phyloP scores from a whole-genome alignment of 495 filamentous ascomycete species.

The Paragyromitra xinjiangensis region DNA sequence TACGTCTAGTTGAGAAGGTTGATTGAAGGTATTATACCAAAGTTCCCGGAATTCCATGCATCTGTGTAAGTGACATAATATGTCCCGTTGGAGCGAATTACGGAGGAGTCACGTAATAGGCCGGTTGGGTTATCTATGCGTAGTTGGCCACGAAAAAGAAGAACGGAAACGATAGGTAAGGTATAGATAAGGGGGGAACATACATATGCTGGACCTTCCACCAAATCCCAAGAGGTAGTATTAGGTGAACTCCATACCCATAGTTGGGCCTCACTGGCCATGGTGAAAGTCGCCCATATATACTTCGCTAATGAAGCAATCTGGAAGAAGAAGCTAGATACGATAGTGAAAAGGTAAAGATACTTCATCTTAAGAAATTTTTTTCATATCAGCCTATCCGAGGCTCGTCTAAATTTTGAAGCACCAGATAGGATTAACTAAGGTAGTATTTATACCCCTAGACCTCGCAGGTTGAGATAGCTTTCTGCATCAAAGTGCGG shows the following conservation, averaged over 20 bases:
- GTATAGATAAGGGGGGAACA: background rate
- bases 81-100: slow-evolving; percentile 14
- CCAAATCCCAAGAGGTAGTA: slow-evolving; percentile 5
- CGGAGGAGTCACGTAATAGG: slow-evolving; percentile 17
- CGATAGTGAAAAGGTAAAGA: no score
- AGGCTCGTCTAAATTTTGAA: no score
- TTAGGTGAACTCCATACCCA: slow-evolving; percentile 27
- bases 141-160: background rate
- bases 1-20: slow-evolving; percentile 12
- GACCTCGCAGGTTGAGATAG: no score
- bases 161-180: background rate
- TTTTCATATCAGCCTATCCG: no score
- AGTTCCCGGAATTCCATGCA: background rate
- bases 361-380: no score
- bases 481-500: no score
- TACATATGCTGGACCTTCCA: slow-evolving; percentile 22
- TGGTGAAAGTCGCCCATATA: slow-evolving; percentile 14
- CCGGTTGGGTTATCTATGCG: background rate
- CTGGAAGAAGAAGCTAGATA: no score
- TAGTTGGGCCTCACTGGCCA: slow-evolving; percentile 5
- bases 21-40: slow-evolving; percentile 1
- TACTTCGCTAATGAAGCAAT: background rate
- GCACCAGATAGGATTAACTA: no score
- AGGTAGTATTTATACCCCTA: no score
- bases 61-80: slow-evolving; percentile 35